A percentile compares a stretch with the other conserved stretches of the same genome.
Conservation (phyloP, 192 early-diverging fungal species). For the Blastocladiella britannica region DNA sequence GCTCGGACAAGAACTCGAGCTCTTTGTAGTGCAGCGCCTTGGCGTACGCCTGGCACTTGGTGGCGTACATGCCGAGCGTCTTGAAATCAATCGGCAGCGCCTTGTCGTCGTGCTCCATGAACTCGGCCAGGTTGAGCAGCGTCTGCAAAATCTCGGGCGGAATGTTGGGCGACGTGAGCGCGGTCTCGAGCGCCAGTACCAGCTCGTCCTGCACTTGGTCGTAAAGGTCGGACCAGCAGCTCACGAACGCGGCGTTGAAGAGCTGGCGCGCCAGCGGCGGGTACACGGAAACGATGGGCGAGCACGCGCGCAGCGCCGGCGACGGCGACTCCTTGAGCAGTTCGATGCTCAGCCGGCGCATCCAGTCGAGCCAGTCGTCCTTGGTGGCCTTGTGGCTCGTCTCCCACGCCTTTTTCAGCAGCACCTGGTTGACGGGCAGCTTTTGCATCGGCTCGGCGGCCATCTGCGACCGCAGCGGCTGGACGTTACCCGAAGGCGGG, state of each 20-base stretch:
- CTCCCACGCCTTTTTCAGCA: conserved; percentile 71
- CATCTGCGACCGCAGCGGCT: conserved; percentile 8
- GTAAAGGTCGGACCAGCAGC: conserved; percentile 80
- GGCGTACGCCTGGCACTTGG: conserved; percentile 83
- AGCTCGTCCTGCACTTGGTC: conserved; percentile 83
- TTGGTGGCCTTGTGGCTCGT: conserved; percentile 65
- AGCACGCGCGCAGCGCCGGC: conserved; percentile 77
- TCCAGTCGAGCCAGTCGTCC: conserved; percentile 94
- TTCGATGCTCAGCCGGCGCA: conserved; percentile 68
- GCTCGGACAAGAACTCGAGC: conserved; percentile 68
- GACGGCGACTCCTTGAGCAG: conserved; percentile 92
- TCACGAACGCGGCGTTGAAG: conserved; percentile 93
- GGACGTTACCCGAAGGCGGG: conserved; percentile 29
- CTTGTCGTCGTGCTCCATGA: conserved; percentile 97
- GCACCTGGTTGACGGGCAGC: conserved; percentile 64
- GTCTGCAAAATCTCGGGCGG: conserved; percentile 84
- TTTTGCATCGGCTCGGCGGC: conserved; percentile 27
- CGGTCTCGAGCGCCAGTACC: conserved; percentile 55
- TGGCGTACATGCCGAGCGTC: conserved; percentile 68
- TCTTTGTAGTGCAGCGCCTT: conserved; percentile 99
- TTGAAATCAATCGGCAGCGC: conserved; percentile 80
- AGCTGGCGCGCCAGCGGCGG: conserved; percentile 61
- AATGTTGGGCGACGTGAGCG: conserved; percentile 54
- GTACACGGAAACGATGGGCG: conserved; percentile 57
- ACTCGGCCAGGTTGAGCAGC: conserved; percentile 83